Evolutionary conservation across 768 basidiomycete genomes (phyloP).

Genomic region (Phanerodontia chrysosporium): DNA sequence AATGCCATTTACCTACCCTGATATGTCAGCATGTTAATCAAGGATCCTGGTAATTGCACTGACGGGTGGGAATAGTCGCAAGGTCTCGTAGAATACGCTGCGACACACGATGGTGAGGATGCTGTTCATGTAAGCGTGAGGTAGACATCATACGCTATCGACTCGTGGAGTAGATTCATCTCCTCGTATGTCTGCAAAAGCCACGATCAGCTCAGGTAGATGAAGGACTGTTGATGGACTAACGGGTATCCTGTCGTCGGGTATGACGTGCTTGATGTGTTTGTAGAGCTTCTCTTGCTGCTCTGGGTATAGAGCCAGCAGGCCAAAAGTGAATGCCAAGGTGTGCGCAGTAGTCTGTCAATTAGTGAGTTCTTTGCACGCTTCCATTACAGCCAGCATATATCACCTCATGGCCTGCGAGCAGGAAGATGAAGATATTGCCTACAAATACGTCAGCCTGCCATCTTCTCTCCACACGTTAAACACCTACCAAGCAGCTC

Average conservation of each 20-base stretch:
- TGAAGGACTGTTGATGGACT: neutral
- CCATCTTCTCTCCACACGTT: no score
- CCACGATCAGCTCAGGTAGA: neutral
- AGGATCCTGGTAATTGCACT: constrained; percentile 3
- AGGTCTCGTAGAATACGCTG: constrained; percentile 29
- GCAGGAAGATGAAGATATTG: constrained; percentile 41
- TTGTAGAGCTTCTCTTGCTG: constrained; percentile 35
- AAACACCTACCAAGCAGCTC: constrained; percentile 36
- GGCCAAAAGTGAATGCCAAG: constrained; percentile 29
- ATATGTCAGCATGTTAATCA: neutral
- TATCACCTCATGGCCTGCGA: constrained; percentile 55
- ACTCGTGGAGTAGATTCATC: constrained; percentile 21
- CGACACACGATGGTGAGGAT: no score
- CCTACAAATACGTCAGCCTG: constrained; percentile 16
- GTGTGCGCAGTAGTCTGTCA: constrained; percentile 30
- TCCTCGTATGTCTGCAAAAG: constrained; percentile 26
- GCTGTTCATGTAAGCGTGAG: no score
- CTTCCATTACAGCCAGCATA: neutral
- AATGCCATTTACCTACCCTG: constrained; percentile 7
- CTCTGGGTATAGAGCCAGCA: constrained; percentile 37
- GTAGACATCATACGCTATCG: constrained; percentile 21
- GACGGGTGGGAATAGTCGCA: constrained; percentile 29
- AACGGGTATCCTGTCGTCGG: constrained; percentile 26
- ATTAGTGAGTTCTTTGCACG: neutral
- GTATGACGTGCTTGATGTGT: constrained; percentile 25